Conservation (phyloP, 441 rosid genomes). For the Eugenia klotzschiana region DNA sequence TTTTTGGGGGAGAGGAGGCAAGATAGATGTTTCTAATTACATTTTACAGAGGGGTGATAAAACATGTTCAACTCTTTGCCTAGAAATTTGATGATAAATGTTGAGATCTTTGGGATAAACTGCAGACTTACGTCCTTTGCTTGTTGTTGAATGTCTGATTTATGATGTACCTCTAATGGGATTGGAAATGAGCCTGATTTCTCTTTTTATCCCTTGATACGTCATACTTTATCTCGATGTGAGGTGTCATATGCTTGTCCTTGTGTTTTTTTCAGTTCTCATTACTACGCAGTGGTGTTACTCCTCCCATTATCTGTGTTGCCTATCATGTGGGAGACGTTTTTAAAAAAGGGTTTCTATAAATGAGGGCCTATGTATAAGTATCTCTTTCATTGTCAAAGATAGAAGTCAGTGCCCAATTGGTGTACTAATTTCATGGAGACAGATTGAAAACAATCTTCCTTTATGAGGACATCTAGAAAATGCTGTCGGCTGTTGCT, state of each 20-base stretch:
- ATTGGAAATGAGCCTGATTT: not conserved
- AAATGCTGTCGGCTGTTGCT: not conserved
- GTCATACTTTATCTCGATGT: not conserved
- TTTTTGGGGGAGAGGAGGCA: not conserved
- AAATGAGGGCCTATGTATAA: not conserved
- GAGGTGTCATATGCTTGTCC: not conserved
- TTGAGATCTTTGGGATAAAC: not conserved
- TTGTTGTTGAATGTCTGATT: not conserved
- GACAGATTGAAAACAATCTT: not conserved
- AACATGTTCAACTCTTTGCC: not conserved
- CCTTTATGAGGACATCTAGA: not conserved
- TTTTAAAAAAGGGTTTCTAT: not conserved
- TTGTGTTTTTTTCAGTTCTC: not conserved
- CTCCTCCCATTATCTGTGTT: not conserved
- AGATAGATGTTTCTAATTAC: not conserved
- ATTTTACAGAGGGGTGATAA: not conserved
- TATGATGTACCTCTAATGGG: not conserved
- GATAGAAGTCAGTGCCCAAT: not conserved
- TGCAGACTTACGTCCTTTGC: not conserved
- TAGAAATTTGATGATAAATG: not conserved
- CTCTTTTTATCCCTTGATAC: not conserved
- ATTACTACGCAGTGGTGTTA: not conserved
- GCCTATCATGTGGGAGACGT: not conserved
- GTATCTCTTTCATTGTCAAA: not conserved
- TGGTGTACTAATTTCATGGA: not conserved